These are phyloP conservation scores for Fusarium sp. DNA, from an alignment of 2,329 filamentous ascomycete species.

Conservation along the genomic window DNA sequence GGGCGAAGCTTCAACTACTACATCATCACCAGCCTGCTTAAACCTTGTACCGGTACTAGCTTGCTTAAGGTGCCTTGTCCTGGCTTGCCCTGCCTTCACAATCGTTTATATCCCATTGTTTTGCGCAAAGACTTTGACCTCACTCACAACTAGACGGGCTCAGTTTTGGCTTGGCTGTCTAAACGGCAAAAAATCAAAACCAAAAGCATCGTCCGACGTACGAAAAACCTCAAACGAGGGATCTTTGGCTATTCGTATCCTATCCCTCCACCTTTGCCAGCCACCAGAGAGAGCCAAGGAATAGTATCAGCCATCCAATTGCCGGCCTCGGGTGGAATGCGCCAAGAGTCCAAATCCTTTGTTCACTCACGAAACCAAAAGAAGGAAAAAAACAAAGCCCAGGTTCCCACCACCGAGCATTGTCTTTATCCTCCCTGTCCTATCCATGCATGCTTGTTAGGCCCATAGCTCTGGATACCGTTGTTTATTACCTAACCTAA, in stretches of 20 bases:
- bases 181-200: not conserved
- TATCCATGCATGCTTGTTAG: not conserved
- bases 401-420: slow-evolving; percentile 11
- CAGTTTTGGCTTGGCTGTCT: not conserved
- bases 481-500: not conserved
- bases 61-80: not conserved
- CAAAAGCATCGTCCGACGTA: not conserved
- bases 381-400: not conserved
- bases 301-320: slow-evolving; percentile 35
- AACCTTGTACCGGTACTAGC: slow-evolving; percentile 33
- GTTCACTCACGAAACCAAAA: slow-evolving; percentile 28
- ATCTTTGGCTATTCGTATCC: slow-evolving; percentile 3
- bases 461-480: not conserved
- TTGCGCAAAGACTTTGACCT: not conserved
- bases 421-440: not conserved
- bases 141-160: not conserved
- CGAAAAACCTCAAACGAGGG: not conserved
- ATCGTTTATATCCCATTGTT: not conserved
- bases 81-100: not conserved
- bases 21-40: slow-evolving; percentile 33
- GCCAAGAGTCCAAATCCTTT: slow-evolving; percentile 38
- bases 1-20: slow-evolving; percentile 32
- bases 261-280: slow-evolving; percentile 29
- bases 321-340: slow-evolving; percentile 30
- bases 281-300: slow-evolving; percentile 26